phyloP scores from a whole-genome alignment of 257 asterid genomes.

The Solanum okadae region DNA sequence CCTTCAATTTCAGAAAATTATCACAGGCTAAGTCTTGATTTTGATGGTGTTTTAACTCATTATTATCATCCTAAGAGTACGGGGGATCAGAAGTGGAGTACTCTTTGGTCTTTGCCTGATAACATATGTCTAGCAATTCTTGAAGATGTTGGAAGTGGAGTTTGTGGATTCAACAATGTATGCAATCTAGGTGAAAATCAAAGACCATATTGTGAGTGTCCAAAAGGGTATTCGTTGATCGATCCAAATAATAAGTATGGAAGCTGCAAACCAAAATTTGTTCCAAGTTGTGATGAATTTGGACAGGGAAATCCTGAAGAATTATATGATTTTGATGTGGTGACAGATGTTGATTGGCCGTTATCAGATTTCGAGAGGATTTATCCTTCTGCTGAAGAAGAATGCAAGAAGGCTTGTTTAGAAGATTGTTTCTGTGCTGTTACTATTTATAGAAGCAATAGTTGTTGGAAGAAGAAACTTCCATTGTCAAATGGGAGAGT shows the following conservation, averaged over 20 bases:
- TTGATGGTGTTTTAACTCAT: constrained; percentile 39
- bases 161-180: constrained; percentile 52
- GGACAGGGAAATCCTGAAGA: background rate
- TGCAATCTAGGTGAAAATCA: constrained; percentile 13
- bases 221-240: constrained; percentile 19
- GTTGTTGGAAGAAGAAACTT: constrained; percentile 68
- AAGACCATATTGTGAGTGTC: constrained; percentile 43
- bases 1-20: constrained; percentile 18
- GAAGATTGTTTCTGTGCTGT: constrained; percentile 52
- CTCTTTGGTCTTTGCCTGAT: constrained; percentile 11
- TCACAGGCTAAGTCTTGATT: constrained; percentile 28
- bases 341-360: constrained; percentile 38
- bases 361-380: constrained; percentile 13
- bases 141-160: constrained; percentile 34
- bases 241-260: constrained; percentile 30
- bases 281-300: constrained; percentile 21
- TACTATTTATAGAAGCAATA: constrained; percentile 17
- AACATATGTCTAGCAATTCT: constrained; percentile 16
- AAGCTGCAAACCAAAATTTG: constrained; percentile 26
- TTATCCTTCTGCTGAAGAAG: constrained; percentile 3
- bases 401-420: constrained; percentile 33
- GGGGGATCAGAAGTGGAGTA: constrained; percentile 16
- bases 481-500: constrained; percentile 56
- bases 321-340: constrained; percentile 5
- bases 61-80: constrained; percentile 30